Percentiles rank a stretch among this genome's conserved stretches.
Conservation (phyloP, 2,329 filamentous ascomycete genomes). For the Graphiopsis chlorocephala region DNA sequence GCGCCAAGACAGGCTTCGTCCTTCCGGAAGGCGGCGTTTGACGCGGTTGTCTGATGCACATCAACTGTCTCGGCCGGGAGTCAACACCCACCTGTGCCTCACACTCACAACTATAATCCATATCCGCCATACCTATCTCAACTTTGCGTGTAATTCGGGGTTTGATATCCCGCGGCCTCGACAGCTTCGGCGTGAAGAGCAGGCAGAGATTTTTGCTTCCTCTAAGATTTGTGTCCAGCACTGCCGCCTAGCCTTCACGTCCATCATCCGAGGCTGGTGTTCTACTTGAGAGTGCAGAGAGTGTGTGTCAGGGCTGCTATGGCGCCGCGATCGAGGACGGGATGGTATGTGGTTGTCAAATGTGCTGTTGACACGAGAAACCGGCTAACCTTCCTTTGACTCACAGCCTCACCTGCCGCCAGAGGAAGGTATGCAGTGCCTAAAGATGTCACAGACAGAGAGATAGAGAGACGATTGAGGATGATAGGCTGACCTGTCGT, state of each 20-base stretch:
- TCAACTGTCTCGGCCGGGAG: not conserved
- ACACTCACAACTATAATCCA: not conserved
- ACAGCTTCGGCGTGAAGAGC: not conserved
- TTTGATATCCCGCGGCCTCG: not conserved
- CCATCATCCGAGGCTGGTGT: not conserved
- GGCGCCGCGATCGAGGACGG: slow-evolving; percentile 34
- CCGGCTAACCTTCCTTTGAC: slow-evolving; percentile 30
- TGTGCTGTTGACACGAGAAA: not conserved
- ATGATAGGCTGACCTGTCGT: not conserved
- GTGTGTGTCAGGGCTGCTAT: slow-evolving; percentile 17
- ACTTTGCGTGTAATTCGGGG: not conserved
- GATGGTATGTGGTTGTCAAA: slow-evolving; percentile 29
- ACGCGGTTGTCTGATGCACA: not conserved
- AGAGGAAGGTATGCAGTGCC: slow-evolving; percentile 30
- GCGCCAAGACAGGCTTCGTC: not conserved
- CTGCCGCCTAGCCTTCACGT: not conserved
- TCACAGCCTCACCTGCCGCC: slow-evolving; percentile 33
- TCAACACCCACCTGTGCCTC: not conserved
- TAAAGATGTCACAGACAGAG: not conserved
- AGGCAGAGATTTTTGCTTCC: not conserved
- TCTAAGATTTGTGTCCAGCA: not conserved
- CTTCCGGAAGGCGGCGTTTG: not conserved
- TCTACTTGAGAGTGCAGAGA: not conserved
- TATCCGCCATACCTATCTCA: not conserved
- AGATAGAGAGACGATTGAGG: not conserved